Evolutionary conservation across 768 basidiomycete species (phyloP), one percentile per base, ranked within the genome.

Genomic region (Pleurotus cornucopiae): DNA sequence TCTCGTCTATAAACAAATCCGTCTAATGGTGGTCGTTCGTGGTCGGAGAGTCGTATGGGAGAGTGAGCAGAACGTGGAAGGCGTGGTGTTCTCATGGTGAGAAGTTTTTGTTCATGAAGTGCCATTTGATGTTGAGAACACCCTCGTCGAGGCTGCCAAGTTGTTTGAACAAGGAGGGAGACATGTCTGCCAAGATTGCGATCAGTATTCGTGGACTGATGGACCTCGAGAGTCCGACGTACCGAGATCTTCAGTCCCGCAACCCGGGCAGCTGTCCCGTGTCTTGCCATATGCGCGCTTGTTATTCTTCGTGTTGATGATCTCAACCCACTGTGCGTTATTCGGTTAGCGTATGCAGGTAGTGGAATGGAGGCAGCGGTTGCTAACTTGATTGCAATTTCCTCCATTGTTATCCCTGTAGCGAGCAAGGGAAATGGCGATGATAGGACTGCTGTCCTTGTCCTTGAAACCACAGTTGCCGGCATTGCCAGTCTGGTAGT

Each of bases 401-500:
- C 58, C 67, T 40, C 83, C 86, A 6, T 65, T 58, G 49, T 79
- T 78, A 11, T 64, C 61, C 59, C 77, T 75, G 63, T 84, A 90
- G 21, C 82, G 79, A 1, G 63, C 39, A 23, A 76, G 69, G 13
- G 83, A 75, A 60, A 90, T 77, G 12, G 89, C 89, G 46, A 89
- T 76, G 57, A 91, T 82, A 60, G 71, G 65, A 61, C 84, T 78
- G 51, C 61, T 76, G 64, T 79, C 66, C 37, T 47, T 67, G 65
- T 87, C 79, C 49, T 44, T 54, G 39, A 75, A 61, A 23, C 87
- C 87, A 64, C 89, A 91, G 67, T 88, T 86, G 44, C 86, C 88
- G 21, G 74, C 63, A 30, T 76, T 82, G 9, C 51, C 51, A 23
- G 51, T 53, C 54, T 76, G 78, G 58, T 83, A 59, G 66, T 80